Conservation (phyloP, 148 eudicot genomes). For the Amaranthus cruentus region DNA sequence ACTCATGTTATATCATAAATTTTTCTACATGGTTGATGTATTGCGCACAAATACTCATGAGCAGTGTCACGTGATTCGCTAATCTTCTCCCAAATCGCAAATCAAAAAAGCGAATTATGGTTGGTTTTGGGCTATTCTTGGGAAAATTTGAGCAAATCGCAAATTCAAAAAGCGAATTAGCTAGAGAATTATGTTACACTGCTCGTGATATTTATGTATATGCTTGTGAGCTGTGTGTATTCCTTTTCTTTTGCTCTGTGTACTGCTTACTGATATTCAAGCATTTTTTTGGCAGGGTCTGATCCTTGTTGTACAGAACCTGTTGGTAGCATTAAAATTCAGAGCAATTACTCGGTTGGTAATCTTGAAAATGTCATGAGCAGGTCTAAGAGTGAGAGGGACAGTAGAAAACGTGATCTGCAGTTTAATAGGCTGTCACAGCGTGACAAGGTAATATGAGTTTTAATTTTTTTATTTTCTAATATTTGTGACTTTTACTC, state of each 20-base stretch:
- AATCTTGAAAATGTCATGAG: constrained; percentile 34
- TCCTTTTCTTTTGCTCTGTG: constrained; percentile 1
- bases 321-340: constrained; percentile 35
- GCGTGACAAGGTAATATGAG: constrained; percentile 63
- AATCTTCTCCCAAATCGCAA: too few relatives aligned
- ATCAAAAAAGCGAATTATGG: too few relatives aligned
- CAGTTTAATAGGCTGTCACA: constrained; percentile 72
- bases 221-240: too few relatives aligned
- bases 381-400: constrained; percentile 65
- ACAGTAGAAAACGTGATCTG: constrained; percentile 42
- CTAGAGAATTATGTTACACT: too few relatives aligned
- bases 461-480: not conserved
- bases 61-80: too few relatives aligned
- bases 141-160: too few relatives aligned
- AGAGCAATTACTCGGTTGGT: constrained; percentile 38
- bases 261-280: constrained; percentile 18
- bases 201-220: too few relatives aligned
- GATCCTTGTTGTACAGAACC: constrained; percentile 66
- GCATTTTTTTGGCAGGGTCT: constrained; percentile 41
- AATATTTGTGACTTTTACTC: not conserved
- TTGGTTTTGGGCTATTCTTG: too few relatives aligned
- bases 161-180: too few relatives aligned
- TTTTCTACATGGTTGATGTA: too few relatives aligned
- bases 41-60: too few relatives aligned
- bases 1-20: too few relatives aligned